Base-by-base conservation (phyloP, 345 rosid genomes). In the Euphorbia lathyris region DNA sequence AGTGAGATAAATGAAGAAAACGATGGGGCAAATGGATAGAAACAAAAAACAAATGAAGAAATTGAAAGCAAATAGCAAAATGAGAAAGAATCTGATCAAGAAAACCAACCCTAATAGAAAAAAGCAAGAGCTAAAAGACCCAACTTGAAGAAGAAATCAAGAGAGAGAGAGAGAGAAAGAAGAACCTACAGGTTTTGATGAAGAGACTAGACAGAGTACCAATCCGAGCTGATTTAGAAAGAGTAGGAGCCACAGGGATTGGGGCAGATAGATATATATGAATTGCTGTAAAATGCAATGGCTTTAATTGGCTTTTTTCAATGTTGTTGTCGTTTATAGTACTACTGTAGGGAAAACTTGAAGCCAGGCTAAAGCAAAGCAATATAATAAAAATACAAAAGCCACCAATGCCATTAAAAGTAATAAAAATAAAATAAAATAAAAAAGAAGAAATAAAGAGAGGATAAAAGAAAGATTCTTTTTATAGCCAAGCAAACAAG, bases 401-500 rank as follows among this genome's bases (percentile, higher is more conserved):
- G 32, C 14, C 32, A 67, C 71, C 62, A 26, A 40, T 50, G 19
- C 43, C 11, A 53, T 22, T 34, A 12, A 52, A 9, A 53, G 48
- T n/a, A n/a, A n/a, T n/a, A n/a, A 17, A 25, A 20, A 26, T 17
- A 13, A 14, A 34, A 2, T 22, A 6, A 13, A 48, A 7, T 42
- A 4, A 51, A 4, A 34, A 20, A 26, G 1, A 19, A 7, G n/a
- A 23, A 16, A 25, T 27, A 27, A 30, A 63, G 34, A 14, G n/a
- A 1, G 30, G 58, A 14, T 52, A 4, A 64, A 43, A 22, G 20
- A 45, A 8, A 48, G 59, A 70, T 47, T 60, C 73, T 34, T 47
- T 16, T 59, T 70, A 70, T 70, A 43, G 59, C 59, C 66, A 47
- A 60, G 20, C 58, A 70, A 60, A 25, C 14, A 30, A 70, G 34